Evolutionary conservation across 2,329 filamentous ascomycete species (phyloP), one percentile per base, ranked within the genome.

Genomic region (Dothiorella sarmentorum): DNA sequence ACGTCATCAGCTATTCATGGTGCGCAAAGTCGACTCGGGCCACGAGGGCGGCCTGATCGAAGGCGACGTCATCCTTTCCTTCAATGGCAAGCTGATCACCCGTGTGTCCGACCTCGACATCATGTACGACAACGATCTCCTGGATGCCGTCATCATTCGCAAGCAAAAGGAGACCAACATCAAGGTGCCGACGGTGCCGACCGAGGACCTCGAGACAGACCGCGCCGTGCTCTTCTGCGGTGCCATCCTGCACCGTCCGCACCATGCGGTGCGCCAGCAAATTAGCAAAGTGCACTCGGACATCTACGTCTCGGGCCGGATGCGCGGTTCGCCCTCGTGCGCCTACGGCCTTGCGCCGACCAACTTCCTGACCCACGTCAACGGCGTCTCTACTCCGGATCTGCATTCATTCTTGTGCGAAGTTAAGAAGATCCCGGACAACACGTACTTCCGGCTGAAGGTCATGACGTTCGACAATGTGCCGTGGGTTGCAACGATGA

Each of bases 401-500:
- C 80, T 99, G 7, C 83, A 90, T 66, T 77, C 84, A 3, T 97
- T 99, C 73, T 79, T 97, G 62, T 79, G 80, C 24, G 89, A 91
- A 63, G 91, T 95, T 17, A 85, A 88, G 66, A 87, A 89, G 73
- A 97, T 99, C 66, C 89, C 90, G 0, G 91, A 99, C 67, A 99
- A 99, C 69, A 96, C 91, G 2, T 99, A 99, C 76, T 99, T 99
- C 85, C 87, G 94, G 17, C 81, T 99, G 56, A 92, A 93, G 73
- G 91, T 94, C n/a, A 91, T 97, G 73, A 97, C 94, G 0, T 99
- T 99, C 69, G 94, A 99, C 73, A 96, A 95, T 68, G 91, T 99
- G 9, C 93, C 93, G 3, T 99, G 94, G 91, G 91, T 99, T n/a
- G 90, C 95, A 37, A 99, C 94, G 7, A 96, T 99, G 90, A 99